Evolutionary conservation across 1,284 basidiomycete genomes (phyloP), one percentile per base, ranked within the genome.

Genomic region (Sporisorium graminicola): DNA sequence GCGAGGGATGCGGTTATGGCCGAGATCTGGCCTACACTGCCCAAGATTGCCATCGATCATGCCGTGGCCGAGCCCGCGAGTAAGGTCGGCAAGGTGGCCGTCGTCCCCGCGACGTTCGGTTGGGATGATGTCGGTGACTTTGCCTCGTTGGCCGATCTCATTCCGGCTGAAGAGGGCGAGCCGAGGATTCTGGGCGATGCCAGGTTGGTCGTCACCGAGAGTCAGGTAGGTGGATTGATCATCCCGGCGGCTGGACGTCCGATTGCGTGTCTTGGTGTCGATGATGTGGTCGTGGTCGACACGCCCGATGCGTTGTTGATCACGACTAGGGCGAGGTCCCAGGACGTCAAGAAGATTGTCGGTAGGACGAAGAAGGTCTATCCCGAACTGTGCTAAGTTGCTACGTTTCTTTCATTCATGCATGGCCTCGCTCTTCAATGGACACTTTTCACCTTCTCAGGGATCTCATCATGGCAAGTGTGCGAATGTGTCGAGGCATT

Each of bases 51-150:
- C 13, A 85, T 85, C 47, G 84, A 85, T 61, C 84, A 85, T 52
- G 84, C 84, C 20, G 83, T 85, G 2, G 84, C 84, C 13, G 84
- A 85, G 67, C 84, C 84, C 1, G 84, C 84, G 12, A 79, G 81
- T 40, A 80, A 77, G 52, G 71, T 76, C 12, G 84, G 84, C 43
- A 78, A 82, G 55, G 84, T 85, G 14, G 84, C 84, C 2, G 84
- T 85, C 12, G 75, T 85, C 1, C 84, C 84, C 0, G 84, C 84
- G 33, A 85, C 84, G 2, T 85, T 85, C 33, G 84, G 84, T 67
- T 85, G 84, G 84, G 84, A 85, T 54, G 84, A 85, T 43, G 84
- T 85, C 16, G 84, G 84, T 35, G 84, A 85, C 63, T 85, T 85
- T 62, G 65, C 83, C 13, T 74, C 67, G 27, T 67, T 85, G 37